Evolutionary conservation across 371 early-diverging fungal genomes (phyloP), one percentile per base, ranked within the genome.

Genomic region (Capniomyces stellatus): DNA sequence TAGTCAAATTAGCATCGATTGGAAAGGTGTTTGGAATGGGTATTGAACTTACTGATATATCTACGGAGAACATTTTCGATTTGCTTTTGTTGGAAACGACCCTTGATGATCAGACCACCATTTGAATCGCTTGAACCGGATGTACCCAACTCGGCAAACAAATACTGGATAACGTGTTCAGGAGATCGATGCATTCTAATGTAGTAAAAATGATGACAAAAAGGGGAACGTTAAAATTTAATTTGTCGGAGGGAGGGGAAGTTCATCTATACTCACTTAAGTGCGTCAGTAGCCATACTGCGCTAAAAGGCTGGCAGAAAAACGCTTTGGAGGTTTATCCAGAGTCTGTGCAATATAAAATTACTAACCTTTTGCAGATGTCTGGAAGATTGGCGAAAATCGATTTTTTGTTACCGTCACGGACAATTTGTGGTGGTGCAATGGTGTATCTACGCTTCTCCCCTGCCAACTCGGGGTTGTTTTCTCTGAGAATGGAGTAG

Each of bases 141-240:
- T 15, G 97, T 94, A 71, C 97, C 95, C 82, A 99, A 78, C 78
- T 98, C 98, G 43, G 94, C 85, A 70, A 90, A 95, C 64, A 99
- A 76, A 76, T 83, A 99, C 70, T 93, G 91, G 64, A 92, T 91
- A 31, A 99, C 77, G 75, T 99, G 99, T 40, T 97, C 94, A 21
- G 89, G 85, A 51, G 85, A 79, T 65, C 99, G 87, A 67, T 89
- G 86, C 83, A 97, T 89, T 52, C 53, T 52, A n/a, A n/a, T n/a
- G n/a, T n/a, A n/a, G n/a, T n/a, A n/a, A n/a, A n/a, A n/a, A n/a
- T 18, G 18, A 41, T 41, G 21, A 18, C n/a, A n/a, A n/a, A n/a
- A n/a, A n/a, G n/a, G n/a, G n/a, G n/a, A n/a, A n/a, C n/a, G n/a
- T n/a, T n/a, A n/a, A n/a, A n/a, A n/a, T n/a, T n/a, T n/a, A n/a